Percentiles rank a stretch among this genome's conserved stretches.
Conservation (phyloP, 768 basidiomycete species). For the Mycena indigotica region DNA sequence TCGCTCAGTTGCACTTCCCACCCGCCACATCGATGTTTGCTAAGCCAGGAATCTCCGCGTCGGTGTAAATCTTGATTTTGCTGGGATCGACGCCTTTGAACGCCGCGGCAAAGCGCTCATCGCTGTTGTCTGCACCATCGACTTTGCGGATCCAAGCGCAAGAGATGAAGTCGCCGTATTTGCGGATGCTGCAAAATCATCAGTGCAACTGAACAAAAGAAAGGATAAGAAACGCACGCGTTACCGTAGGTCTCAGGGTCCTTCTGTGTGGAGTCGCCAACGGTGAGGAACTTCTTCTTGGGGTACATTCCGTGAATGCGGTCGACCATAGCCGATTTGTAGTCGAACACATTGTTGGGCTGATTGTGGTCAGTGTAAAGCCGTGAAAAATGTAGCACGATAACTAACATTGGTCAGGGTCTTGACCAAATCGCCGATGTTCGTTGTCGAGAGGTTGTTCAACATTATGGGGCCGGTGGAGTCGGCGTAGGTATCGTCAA, state of each 20-base stretch:
- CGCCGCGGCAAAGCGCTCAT: slow-evolving; percentile 37
- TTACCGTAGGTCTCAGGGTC: slow-evolving; percentile 49
- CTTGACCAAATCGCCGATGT: slow-evolving; percentile 32
- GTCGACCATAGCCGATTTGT: slow-evolving; percentile 41
- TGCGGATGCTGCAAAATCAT: slow-evolving; percentile 33
- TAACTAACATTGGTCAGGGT: background rate
- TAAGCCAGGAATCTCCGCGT: slow-evolving; percentile 39
- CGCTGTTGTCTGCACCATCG: slow-evolving; percentile 44
- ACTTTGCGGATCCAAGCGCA: slow-evolving; percentile 50
- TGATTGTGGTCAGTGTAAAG: background rate
- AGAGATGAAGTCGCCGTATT: slow-evolving; percentile 37
- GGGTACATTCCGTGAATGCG: slow-evolving; percentile 45
- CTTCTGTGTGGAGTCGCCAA: slow-evolving; percentile 49
- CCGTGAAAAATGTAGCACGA: background rate
- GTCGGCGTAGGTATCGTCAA: slow-evolving; percentile 36
- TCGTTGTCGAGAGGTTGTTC: slow-evolving; percentile 39
- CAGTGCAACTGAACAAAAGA: background rate
- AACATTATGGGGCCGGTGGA: slow-evolving; percentile 43
- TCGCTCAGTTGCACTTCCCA: no score
- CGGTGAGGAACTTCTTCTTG: slow-evolving; percentile 42
- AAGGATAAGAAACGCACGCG: slow-evolving; percentile 33
- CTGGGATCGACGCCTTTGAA: slow-evolving; percentile 37
- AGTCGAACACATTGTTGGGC: slow-evolving; percentile 32
- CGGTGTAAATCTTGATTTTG: slow-evolving; percentile 38
- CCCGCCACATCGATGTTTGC: slow-evolving; percentile 40